A percentile compares a stretch with the other conserved stretches of the same genome.
These are phyloP conservation scores for Aspergillus sclerotioniger DNA, from an alignment of 495 filamentous ascomycete genomes.

Conservation along the genomic window DNA sequence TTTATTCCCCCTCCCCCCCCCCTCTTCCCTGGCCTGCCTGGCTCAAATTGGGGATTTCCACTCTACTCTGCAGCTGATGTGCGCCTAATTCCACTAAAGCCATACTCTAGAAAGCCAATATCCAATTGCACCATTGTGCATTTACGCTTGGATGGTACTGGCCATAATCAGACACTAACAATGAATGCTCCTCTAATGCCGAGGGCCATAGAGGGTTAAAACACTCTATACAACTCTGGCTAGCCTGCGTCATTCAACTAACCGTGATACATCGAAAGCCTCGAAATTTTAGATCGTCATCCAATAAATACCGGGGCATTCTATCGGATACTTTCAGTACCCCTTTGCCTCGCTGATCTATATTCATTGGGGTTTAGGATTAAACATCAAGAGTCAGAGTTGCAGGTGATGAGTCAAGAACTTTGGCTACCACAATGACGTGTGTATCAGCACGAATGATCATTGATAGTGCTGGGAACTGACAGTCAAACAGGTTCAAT, in stretches of 20 bases:
- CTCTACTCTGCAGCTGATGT: background rate
- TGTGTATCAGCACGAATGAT: conserved; percentile 13
- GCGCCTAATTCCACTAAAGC: background rate
- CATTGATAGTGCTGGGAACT: conserved; percentile 7
- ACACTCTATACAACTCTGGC: background rate
- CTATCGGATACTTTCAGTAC: background rate
- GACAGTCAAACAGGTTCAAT: conserved; percentile 39
- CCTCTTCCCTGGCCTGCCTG: too few relatives aligned
- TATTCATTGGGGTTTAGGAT: background rate
- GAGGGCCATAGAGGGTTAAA: background rate
- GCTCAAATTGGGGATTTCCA: background rate
- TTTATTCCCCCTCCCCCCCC: too few relatives aligned
- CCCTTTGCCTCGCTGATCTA: background rate
- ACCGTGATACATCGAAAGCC: background rate
- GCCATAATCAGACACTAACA: background rate
- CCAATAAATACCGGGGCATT: background rate
- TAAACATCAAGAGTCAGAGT: background rate
- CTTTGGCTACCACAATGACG: conserved; percentile 15
- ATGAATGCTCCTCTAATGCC: background rate
- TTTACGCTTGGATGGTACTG: background rate
- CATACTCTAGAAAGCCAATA: background rate
- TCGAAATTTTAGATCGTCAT: background rate
- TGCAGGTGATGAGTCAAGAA: background rate
- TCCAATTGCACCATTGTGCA: background rate
- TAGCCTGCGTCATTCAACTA: background rate